Evolutionary conservation across 1,284 basidiomycete genomes (phyloP), one percentile per base, ranked within the genome.

Genomic region (Boletus hoseneyae): DNA sequence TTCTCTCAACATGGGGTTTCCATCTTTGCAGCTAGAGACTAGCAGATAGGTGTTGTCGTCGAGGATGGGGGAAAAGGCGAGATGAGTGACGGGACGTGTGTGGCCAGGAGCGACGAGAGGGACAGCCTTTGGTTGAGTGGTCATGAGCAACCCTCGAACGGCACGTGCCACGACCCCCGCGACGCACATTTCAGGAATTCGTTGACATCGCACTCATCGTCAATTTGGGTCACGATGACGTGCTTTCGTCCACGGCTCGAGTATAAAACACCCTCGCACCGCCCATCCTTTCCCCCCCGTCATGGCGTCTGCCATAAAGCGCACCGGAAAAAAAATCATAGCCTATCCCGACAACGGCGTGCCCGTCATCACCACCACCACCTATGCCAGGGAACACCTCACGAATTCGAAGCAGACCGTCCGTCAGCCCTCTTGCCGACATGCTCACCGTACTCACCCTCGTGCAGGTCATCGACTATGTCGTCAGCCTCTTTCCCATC

Each of bases 1-100:
- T 65, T 94, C 92, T 58, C 93, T 83, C 57, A 97, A 74, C 93
- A 96, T 96, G 32, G 94, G 93, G 61, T 93, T 95, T 30, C 93
- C 93, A 76, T 97, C 94, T 73, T 97, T 97, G 76, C 94, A 97
- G 60, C 90, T 90, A 47, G 93, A 96, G 62, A 96, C 88, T 57
- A 97, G 79, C 55, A 95, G 75, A 70, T 87, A 97, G 27, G 85
- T 83, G 53, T 83, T 81, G 69, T 96, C 93, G 34, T 92, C 81
- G 60, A 87, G 85, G 53, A 87, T 77, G 4, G 83, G 76, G 27
- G 93, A 97, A 73, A 97, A 96, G 54, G 92, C 92, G 51, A 97
- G 84, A 68, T 97, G 94, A 33, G 92, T 93, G 56, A 97, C 93
- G 35, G 94, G 93, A 58, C 93, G 79, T 36, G 86, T 89, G 66